These are phyloP conservation scores for Aspergillus ostianus DNA, from an alignment of 495 filamentous ascomycete genomes.

Conservation along the genomic window DNA sequence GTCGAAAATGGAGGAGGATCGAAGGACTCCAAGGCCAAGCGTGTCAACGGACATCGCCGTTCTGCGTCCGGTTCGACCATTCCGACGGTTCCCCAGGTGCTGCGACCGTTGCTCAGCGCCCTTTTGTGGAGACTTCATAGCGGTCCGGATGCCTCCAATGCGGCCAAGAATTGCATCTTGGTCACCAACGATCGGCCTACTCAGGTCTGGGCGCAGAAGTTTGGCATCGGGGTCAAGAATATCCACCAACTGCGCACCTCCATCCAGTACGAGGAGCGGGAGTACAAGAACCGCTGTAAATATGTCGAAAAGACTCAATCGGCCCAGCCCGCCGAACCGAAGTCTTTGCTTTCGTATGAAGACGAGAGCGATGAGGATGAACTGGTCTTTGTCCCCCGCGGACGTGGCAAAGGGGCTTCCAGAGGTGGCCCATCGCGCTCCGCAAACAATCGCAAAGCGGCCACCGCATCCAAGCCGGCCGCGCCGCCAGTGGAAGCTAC, in stretches of 20 bases:
- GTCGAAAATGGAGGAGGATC: conserved; percentile 27
- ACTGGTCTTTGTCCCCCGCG: conserved; percentile 54
- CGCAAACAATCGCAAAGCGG: conserved; percentile 27
- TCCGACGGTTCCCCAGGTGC: conserved; percentile 38
- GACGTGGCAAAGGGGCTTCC: conserved; percentile 40
- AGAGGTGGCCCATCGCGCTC: conserved; percentile 39
- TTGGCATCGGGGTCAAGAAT: conserved; percentile 58
- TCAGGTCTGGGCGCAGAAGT: conserved; percentile 57
- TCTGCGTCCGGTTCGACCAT: conserved; percentile 36
- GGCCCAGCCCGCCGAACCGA: conserved; percentile 38
- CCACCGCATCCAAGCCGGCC: conserved; percentile 22
- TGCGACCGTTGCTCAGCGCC: conserved; percentile 61
- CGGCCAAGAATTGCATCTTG: conserved; percentile 47
- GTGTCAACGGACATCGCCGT: conserved; percentile 34
- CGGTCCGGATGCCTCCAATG: conserved; percentile 40
- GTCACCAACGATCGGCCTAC: conserved; percentile 59
- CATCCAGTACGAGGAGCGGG: conserved; percentile 58
- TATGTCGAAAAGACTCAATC: conserved; percentile 47
- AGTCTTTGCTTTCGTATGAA: conserved; percentile 45
- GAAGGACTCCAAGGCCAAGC: conserved; percentile 25
- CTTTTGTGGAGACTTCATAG: conserved; percentile 59
- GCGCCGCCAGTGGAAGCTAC: conserved; percentile 28
- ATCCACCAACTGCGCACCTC: conserved; percentile 59
- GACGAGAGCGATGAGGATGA: conserved; percentile 59
- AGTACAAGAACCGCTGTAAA: conserved; percentile 54